Evolutionary conservation across 768 basidiomycete genomes (phyloP), one percentile per base, ranked within the genome.

Genomic region (Panus rudis): DNA sequence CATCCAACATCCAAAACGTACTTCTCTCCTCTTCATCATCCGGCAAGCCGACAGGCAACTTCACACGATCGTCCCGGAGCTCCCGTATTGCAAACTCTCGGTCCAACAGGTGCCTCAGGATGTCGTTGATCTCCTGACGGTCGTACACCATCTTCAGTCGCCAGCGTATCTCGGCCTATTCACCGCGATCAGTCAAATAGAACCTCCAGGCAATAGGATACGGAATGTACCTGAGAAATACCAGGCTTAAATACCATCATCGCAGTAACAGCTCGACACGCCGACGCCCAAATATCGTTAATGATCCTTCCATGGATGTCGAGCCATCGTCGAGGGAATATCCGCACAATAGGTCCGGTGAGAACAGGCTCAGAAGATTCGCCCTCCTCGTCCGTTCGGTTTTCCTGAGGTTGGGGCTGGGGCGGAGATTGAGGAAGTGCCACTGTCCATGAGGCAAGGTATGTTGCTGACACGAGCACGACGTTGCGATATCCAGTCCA

Each of bases 281-380:
- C 86, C n/a, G 82, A 75, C 42, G 76, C 71, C 88, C 88, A 91
- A 27, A 74, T 70, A 44, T 80, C 78, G 8, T 63, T 57, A 26
- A 88, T 63, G 52, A 67, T 78, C 13, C 53, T 52, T 3, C 88
- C 88, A n/a, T 66, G 64, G 42, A 87, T 73, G 56, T 87, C 83
- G 30, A 86, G 62, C 88, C 87, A 90, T 14, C 87, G 76, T 25
- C 86, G 71, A 31, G 88, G 87, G 41, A 79, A 71, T 13, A 79
- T 31, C 32, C 49, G 40, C 5, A 34, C 37, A 19, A 35, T 7
- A 17, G n/a, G n/a, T n/a, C n/a, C n/a, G n/a, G n/a, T n/a, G n/a
- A n/a, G n/a, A n/a, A n/a, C n/a, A n/a, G n/a, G n/a, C n/a, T n/a
- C n/a, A n/a, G n/a, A n/a, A n/a, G n/a, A n/a, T n/a, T n/a, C n/a